Evolutionary conservation across 768 basidiomycete species (phyloP), one percentile per base, ranked within the genome.

Genomic region (Boletus bicolor): DNA sequence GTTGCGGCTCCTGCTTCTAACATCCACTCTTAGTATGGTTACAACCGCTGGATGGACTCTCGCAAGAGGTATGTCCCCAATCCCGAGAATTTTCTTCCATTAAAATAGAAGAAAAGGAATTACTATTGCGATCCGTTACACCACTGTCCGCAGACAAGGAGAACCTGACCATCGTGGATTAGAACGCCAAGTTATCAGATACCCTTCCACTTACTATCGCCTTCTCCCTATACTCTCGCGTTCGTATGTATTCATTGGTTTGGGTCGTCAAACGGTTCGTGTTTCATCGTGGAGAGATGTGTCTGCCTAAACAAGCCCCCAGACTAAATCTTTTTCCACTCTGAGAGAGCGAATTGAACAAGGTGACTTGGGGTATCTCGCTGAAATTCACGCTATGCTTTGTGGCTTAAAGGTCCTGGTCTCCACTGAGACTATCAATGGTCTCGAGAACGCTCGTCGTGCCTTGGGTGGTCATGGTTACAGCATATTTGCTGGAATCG

Each of bases 381-480:
- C 83, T 0, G 88, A 90, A 58, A 78, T 87, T 66, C 89, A 91
- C 61, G 83, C 85, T 0, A 82, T 79, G 10, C 82, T 86, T 10
- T 84, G 83, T 62, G 87, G 84, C 0, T 73, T 91, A 24, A 91
- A 91, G 67, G 76, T 82, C 4, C 75, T 86, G 32, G 81, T 79
- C 4, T 78, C 81, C 1, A 76, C 78, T 0, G 67, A 75, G n/a
- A 73, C 76, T 5, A 77, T 83, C 2, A 76, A 77, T 35, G 85
- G 86, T 58, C 63, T 88, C 12, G 88, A 89, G 68, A 78, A 75
- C 7, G 84, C 86, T 4, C 79, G 87, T 8, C 79, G 86, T 15
- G 79, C 85, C 0, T 81, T 90, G 79, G 89, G 89, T 49, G 89
- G 89, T 4, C 89, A 91, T 68, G 89, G 89, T 0, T 89, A 81